Base-by-base conservation (phyloP, 345 rosid genomes). In the Lenwebbia sp. region DNA sequence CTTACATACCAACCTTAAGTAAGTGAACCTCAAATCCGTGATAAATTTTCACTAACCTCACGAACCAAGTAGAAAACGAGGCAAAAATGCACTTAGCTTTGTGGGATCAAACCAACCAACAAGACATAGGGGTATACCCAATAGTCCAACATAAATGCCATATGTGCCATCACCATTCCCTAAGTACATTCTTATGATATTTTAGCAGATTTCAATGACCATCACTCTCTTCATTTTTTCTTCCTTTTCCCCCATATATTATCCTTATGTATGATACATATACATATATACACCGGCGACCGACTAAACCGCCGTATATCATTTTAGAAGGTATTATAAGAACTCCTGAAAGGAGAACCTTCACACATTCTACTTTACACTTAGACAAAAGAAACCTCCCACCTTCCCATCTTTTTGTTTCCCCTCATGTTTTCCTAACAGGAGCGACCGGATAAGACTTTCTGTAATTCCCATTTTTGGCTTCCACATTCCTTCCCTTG, bases 361-460 rank as follows among this genome's bases (percentile, higher is more conserved):
- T 40, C 81, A 26, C 54, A 26, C 21, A 6, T 82, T 82, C 40
- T 2, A 19, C 81, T 70, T 70, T 70, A 70, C 81, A 70, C 1
- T 33, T 70, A 21, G 7, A 70, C 81, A 37, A 70, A 70, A 70
- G 47, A 70, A 11, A 37, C 81, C 81, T 37, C 7, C 47, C 81
- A 37, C 78, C 78, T 70, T 70, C 81, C 2, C 81, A 54, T 53
- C 5, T 8, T 21, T 21, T 10, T 2, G 21, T 4, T 41, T 76
- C 83, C 83, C 23, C 21, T 86, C 84, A 90, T 37, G 85, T 74
- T 82, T 90, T 91, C 87, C 84, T 60, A 4, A 58, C 84, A 37
- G 89, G 85, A 37, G 90, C 83, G 6, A 87, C 92, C 4, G 93
- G 91, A 58, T 94, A 88, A 51, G 93, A 87, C 85, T 92, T 94